Percentiles rank a stretch among this genome's conserved stretches.
phyloP scores from a whole-genome alignment of 305 asterid genomes.

The Ruellia speciosa region DNA sequence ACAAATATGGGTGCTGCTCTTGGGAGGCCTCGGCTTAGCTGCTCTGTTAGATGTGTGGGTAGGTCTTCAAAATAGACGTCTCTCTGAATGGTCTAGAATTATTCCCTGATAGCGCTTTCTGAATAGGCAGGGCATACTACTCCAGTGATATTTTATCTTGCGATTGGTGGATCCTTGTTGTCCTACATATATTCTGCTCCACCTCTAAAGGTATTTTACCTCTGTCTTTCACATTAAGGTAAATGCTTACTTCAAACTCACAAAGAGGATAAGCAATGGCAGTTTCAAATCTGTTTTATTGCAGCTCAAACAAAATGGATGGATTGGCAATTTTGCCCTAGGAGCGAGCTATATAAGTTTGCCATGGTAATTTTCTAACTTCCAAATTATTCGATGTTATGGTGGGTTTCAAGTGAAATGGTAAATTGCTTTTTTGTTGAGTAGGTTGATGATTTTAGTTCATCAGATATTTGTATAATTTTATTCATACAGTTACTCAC shows the following conservation, averaged over 20 bases:
- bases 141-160: conserved; percentile 79
- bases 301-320: conserved; percentile 97
- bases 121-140: conserved; percentile 76
- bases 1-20: conserved; percentile 93
- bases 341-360: conserved; percentile 94
- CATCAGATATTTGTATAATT: neutral
- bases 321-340: conserved; percentile 92
- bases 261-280: neutral
- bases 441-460: no score
- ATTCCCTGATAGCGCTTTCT: conserved; percentile 23
- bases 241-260: conserved; percentile 4
- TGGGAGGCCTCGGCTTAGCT: conserved; percentile 82
- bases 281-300: conserved; percentile 9
- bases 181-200: conserved; percentile 98
- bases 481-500: neutral
- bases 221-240: conserved; percentile 15
- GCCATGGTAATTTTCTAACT: conserved; percentile 58
- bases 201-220: conserved; percentile 68
- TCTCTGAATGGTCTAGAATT: conserved; percentile 5
- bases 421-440: conserved; percentile 13
- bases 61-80: conserved; percentile 27
- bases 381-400: conserved; percentile 13
- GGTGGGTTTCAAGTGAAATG: conserved; percentile 1
- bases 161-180: conserved; percentile 86
- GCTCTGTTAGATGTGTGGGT: conserved; percentile 90